phyloP scores from a whole-genome alignment of 306 rosid genomes.

The Quercus mongolica region DNA sequence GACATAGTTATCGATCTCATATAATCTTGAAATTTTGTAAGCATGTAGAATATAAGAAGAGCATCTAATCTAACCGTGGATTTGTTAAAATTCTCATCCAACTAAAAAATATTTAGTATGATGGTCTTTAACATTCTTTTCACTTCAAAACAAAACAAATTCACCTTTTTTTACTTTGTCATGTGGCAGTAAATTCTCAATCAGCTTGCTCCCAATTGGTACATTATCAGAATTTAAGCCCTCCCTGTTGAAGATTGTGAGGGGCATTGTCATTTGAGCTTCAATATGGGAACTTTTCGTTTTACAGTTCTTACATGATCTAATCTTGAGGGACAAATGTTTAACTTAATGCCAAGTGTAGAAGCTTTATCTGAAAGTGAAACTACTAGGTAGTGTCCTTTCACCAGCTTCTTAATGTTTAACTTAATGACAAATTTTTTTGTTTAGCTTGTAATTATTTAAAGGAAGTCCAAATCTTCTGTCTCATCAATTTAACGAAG shows the following conservation, averaged over 20 bases:
- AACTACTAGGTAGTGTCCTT: background rate
- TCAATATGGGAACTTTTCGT: background rate
- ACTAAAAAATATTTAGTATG: background rate
- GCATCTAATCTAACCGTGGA: no score
- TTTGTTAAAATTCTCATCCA: no score
- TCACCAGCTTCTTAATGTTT: no score
- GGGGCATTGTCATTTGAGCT: constrained; percentile 14
- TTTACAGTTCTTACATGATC: background rate
- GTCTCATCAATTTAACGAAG: no score
- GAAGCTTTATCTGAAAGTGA: constrained; percentile 1
- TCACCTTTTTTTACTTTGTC: constrained; percentile 37
- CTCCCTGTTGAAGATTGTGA: constrained; percentile 40
- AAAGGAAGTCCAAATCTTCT: no score
- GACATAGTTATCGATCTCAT: no score
- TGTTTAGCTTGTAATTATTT: no score
- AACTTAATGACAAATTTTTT: no score
- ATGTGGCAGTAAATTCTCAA: constrained; percentile 25
- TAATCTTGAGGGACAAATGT: constrained; percentile 1
- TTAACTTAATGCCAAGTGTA: background rate
- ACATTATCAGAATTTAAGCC: constrained; percentile 34
- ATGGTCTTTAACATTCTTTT: constrained; percentile 27
- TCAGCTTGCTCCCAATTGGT: constrained; percentile 29
- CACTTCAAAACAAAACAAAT: constrained; percentile 32
- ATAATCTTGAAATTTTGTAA: no score
- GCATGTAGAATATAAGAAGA: no score